phyloP scores from a whole-genome alignment of 148 eudicot genomes.

The Rhododendron griersonianum region DNA sequence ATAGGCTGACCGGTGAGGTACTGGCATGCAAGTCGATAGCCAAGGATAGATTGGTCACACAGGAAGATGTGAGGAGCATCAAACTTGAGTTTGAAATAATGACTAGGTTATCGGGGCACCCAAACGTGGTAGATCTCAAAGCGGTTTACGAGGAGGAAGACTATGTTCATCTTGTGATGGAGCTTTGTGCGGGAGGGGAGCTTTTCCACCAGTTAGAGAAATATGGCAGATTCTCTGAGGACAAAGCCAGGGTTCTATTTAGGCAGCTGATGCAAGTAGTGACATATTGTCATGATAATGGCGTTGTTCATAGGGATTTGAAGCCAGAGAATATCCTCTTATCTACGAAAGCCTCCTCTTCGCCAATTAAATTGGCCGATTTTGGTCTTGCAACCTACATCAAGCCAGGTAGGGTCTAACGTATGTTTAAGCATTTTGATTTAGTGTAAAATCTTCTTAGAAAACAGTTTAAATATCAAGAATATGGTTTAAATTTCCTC shows the following conservation, averaged over 20 bases:
- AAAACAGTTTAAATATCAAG: not conserved
- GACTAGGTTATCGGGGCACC: constrained; percentile 72
- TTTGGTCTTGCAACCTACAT: constrained; percentile 81
- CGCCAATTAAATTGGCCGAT: constrained; percentile 65
- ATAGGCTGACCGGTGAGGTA: constrained; percentile 56
- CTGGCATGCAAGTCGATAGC: constrained; percentile 84
- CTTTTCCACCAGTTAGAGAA: constrained; percentile 53
- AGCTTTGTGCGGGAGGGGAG: constrained; percentile 75
- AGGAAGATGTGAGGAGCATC: constrained; percentile 64
- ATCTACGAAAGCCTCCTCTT: constrained; percentile 49
- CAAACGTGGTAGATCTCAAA: constrained; percentile 65
- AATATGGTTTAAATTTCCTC: not conserved
- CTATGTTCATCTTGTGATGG: constrained; percentile 66
- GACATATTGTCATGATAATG: constrained; percentile 56
- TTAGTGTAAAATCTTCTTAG: not conserved
- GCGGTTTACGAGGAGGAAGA: constrained; percentile 67
- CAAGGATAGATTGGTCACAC: constrained; percentile 64
- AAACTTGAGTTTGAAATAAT: constrained; percentile 85
- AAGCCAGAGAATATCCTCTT: constrained; percentile 69
- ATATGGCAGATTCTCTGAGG: constrained; percentile 51
- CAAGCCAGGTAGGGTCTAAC: constrained; percentile 47
- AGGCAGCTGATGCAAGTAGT: constrained; percentile 65
- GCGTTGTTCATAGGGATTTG: constrained; percentile 69
- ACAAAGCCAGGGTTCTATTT: constrained; percentile 47
- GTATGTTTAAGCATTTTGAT: not conserved